These are phyloP conservation scores for Dictyostelium intermedium DNA, from an alignment of 78 protist species.

Conservation along the genomic window DNA sequence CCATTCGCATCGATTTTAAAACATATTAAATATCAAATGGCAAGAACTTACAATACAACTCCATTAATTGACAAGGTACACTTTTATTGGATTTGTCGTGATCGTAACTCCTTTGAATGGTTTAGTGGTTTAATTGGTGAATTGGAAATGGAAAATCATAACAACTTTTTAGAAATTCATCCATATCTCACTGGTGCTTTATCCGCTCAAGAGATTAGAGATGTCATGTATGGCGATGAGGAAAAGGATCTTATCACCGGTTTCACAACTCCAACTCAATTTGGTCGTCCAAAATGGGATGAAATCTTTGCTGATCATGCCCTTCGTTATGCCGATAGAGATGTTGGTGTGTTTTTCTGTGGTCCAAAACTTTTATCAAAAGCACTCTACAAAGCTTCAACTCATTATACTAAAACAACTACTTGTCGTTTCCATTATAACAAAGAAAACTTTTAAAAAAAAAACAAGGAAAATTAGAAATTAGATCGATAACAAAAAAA, in stretches of 20 bases:
- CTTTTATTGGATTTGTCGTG: slow-evolving; percentile 89
- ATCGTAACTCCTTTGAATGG: slow-evolving; percentile 86
- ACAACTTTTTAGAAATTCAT: slow-evolving; percentile 79
- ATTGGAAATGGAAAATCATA: slow-evolving; percentile 69
- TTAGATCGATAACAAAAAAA: not conserved
- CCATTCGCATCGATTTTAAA: slow-evolving; percentile 94
- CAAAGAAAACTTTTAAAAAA: slow-evolving; percentile 89
- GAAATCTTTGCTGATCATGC: slow-evolving; percentile 72
- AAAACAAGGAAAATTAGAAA: not conserved
- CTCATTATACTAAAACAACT: slow-evolving; percentile 47
- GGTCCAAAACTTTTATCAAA: slow-evolving; percentile 86
- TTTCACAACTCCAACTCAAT: slow-evolving; percentile 70
- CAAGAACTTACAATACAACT: slow-evolving; percentile 15
- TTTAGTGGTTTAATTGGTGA: slow-evolving; percentile 80
- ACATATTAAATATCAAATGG: slow-evolving; percentile 50
- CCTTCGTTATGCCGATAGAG: slow-evolving; percentile 29
- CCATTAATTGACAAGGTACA: slow-evolving; percentile 79
- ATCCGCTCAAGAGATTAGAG: slow-evolving; percentile 80
- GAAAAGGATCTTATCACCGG: slow-evolving; percentile 85
- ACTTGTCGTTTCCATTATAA: slow-evolving; percentile 72
- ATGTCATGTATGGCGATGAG: slow-evolving; percentile 82
- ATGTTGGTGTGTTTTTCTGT: slow-evolving; percentile 90
- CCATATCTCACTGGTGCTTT: slow-evolving; percentile 88
- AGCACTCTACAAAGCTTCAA: slow-evolving; percentile 40
- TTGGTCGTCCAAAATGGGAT: slow-evolving; percentile 79